A percentile compares a stretch with the other conserved stretches of the same genome.
These are phyloP conservation scores for Acacia concinna DNA, from an alignment of 331 rosid species.

Conservation along the genomic window DNA sequence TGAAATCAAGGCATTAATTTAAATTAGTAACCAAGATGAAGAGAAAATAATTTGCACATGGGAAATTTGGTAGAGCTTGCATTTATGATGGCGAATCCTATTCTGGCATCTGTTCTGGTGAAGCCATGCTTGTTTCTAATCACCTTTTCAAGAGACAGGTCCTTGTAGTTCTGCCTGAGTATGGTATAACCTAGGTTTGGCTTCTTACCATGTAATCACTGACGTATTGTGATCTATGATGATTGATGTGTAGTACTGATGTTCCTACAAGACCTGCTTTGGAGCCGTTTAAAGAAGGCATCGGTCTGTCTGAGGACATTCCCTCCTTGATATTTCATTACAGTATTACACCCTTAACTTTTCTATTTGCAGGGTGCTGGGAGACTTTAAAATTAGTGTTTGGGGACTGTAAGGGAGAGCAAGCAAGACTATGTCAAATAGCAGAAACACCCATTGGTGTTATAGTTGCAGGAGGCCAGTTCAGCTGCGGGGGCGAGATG, in stretches of 20 bases:
- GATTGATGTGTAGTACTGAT: background rate
- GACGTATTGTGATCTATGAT: background rate
- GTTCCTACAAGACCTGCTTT: background rate
- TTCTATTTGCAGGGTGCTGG: slow-evolving; percentile 8
- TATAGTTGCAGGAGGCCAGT: slow-evolving; percentile 45
- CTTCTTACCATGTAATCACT: background rate
- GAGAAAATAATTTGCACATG: background rate
- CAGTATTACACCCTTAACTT: background rate
- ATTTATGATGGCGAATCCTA: background rate
- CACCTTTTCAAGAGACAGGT: background rate
- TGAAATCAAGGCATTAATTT: background rate
- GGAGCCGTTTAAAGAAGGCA: background rate
- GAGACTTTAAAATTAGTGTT: slow-evolving; percentile 27
- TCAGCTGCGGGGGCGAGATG: slow-evolving; percentile 42
- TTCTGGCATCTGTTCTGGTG: slow-evolving; percentile 12
- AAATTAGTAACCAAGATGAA: background rate
- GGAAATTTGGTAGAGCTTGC: background rate
- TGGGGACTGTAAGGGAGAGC: slow-evolving; percentile 23
- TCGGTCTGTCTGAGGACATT: background rate
- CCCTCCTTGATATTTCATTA: background rate
- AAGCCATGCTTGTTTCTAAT: background rate
- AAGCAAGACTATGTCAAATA: slow-evolving; percentile 52
- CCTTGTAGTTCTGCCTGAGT: background rate
- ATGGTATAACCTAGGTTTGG: background rate
- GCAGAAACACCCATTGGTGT: slow-evolving; percentile 67